Base-by-base conservation (phyloP, 345 rosid species). In the Populus simonii region DNA sequence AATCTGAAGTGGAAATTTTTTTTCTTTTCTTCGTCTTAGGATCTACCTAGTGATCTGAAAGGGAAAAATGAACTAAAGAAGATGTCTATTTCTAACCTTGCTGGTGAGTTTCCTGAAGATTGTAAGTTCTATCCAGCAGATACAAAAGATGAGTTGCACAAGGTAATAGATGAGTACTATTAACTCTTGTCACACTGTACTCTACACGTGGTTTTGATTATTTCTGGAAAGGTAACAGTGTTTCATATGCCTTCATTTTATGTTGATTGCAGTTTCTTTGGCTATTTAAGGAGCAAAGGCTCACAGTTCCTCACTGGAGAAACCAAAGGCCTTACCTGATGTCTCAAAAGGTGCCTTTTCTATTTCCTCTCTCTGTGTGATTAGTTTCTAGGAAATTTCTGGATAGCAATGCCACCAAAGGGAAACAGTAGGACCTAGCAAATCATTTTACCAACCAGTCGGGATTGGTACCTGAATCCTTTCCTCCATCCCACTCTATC, bases 131-230 rank as follows among this genome's bases (percentile, higher is more conserved):
- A 81, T 85, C 86, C 92, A 27, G 98, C 93, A 65, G 98, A 95
- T 87, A 92, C 96, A 20, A 91, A 83, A 86, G 97, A 93, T 70
- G 99, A 95, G 70, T 83, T 95, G 90, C 97, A 90, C 78, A 93
- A 95, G 98, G 99, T 95, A 71, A 20, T 59, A 18, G 31, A 47
- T 4, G 17, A 47, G 18, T 47, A 47, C 51, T 47, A 73, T 36
- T 71, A 41, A 41, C 20, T 65, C 36, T 69, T 53, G 20, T 38
- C 16, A 17, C 20, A 41, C 69, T 51, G 33, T 70, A 9, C 39
- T 73, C 5, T 29, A 41, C 66, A 43, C 41, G 2, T 71, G 36
- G 20, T 43, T 31, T 39, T 76, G 23, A 20, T 45, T 22, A 61
- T 35, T n/a, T 67, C 15, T 18, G 12, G 13, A 25, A 29, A 53